A percentile compares a stretch with the other conserved stretches of the same genome.
Conservation (phyloP, 148 eudicot species). For the Mesembryanthemum crystallinum region DNA sequence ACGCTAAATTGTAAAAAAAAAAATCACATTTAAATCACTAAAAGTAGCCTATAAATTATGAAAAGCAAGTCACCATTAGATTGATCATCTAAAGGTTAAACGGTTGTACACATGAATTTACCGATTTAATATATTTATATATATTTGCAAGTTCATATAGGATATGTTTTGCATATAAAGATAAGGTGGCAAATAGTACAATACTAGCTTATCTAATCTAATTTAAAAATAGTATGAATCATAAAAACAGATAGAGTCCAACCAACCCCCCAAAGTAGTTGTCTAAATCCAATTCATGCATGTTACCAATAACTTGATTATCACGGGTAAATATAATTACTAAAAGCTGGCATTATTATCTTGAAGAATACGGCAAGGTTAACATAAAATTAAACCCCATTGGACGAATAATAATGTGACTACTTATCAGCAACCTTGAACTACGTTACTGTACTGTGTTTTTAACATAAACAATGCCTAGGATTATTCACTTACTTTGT, state of each 20-base stretch:
- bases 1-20: no score
- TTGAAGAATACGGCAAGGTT: slow-evolving; percentile 5
- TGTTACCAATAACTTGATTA: slow-evolving; percentile 19
- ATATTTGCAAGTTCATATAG: no score
- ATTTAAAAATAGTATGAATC: not conserved
- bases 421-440: slow-evolving; percentile 8
- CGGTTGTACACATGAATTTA: no score
- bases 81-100: no score
- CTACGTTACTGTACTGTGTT: not conserved
- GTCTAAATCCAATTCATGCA: slow-evolving; percentile 7
- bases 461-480: not conserved
- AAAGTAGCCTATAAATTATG: no score
- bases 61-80: no score
- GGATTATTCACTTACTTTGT: slow-evolving; percentile 3
- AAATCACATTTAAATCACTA: no score
- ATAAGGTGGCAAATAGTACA: not conserved
- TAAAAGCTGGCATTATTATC: slow-evolving; percentile 10
- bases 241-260: not conserved
- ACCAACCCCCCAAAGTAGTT: not conserved
- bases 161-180: no score
- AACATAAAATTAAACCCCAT: slow-evolving; percentile 6
- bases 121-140: no score
- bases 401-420: no score
- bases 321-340: slow-evolving; percentile 12
- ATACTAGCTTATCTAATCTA: not conserved